Base-by-base conservation (phyloP, 2,329 filamentous ascomycete species). In the Colletotrichum sp. region DNA sequence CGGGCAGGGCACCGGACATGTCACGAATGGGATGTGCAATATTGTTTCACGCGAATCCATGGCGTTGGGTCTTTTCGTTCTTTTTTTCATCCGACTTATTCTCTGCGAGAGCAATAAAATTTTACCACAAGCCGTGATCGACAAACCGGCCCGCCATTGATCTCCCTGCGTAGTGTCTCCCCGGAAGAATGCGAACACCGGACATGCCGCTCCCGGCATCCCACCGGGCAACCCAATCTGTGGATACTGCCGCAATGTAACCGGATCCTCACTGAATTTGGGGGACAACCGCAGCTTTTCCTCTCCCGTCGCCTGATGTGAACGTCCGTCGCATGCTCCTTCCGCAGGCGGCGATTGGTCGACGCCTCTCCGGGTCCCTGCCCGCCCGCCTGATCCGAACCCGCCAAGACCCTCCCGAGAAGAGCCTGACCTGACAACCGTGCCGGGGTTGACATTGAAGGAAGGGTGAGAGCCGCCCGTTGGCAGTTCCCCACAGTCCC, bases 1-100 rank as follows among this genome's bases (percentile, higher is more conserved):
- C 59, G 34, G 59, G 57, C 26, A 69, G 55, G 68, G 57, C 32
- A 28, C 26, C 28, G 70, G 64, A 65, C 64, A 74, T 69, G 70
- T 76, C 65, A 76, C 74, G 74, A 65, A 65, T 26, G 63, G 36
- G n/a, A 69, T 69, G 44, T 60, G 64, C 34, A 36, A 63, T 73
- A 69, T 73, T 44, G 67, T 59, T 71, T 70, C 26, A 64, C 62
- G 62, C 36, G 62, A 52, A 62, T 77, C 65, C 70, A 76, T 9
- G 70, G 74, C 74, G 74, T 72, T 68, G 63, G 71, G 71, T 62
- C 57, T 55, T 44, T 36, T 18, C 65, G 9, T 66, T 26, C 36
- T 66, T 30, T 26, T 26, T 65, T 44, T 63, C 34, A 34, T 28
- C 24, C 12, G 44, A 52, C 9, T 57, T 49, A 36, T 67, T 60